Conservation (phyloP, 805 yeast species). For the Lipomyces yamanashiensis region DNA sequence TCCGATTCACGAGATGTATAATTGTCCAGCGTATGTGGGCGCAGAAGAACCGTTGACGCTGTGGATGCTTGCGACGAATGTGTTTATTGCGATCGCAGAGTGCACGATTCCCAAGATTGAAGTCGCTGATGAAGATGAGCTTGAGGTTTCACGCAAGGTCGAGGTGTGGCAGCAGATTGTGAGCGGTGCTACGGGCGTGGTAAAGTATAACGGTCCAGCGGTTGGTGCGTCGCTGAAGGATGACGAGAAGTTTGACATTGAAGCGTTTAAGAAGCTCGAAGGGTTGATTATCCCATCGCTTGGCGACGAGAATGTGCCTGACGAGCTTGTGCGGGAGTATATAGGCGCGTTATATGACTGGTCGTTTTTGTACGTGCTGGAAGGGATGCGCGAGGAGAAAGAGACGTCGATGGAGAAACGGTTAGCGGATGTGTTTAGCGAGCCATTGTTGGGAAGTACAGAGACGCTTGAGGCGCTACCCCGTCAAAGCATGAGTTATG, state of each 20-base stretch:
- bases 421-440: slow-evolving; percentile 52
- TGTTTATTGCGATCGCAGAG: slow-evolving; percentile 32
- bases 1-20: slow-evolving; percentile 34
- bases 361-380: slow-evolving; percentile 62
- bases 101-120: slow-evolving; percentile 46
- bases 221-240: slow-evolving; percentile 48
- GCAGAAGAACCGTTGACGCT: slow-evolving; percentile 20
- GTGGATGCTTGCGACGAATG: slow-evolving; percentile 36
- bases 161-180: slow-evolving; percentile 45
- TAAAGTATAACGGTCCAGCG: slow-evolving; percentile 31
- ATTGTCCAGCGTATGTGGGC: slow-evolving; percentile 23
- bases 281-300: slow-evolving; percentile 51
- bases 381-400: slow-evolving; percentile 43
- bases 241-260: slow-evolving; percentile 54
- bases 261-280: slow-evolving; percentile 52
- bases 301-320: slow-evolving; percentile 41
- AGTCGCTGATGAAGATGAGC: slow-evolving; percentile 19
- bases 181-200: slow-evolving; percentile 40
- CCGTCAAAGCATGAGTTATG: slow-evolving; percentile 56
- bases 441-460: slow-evolving; percentile 67
- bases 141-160: slow-evolving; percentile 8
- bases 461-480: slow-evolving; percentile 52
- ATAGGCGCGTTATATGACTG: slow-evolving; percentile 59
- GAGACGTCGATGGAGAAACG: slow-evolving; percentile 46
- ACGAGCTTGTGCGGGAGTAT: slow-evolving; percentile 50